Percentiles rank a stretch among this genome's conserved stretches.
Evolutionary conservation across 768 basidiomycete genomes (phyloP).

Genomic region (Trametes cubensis): DNA sequence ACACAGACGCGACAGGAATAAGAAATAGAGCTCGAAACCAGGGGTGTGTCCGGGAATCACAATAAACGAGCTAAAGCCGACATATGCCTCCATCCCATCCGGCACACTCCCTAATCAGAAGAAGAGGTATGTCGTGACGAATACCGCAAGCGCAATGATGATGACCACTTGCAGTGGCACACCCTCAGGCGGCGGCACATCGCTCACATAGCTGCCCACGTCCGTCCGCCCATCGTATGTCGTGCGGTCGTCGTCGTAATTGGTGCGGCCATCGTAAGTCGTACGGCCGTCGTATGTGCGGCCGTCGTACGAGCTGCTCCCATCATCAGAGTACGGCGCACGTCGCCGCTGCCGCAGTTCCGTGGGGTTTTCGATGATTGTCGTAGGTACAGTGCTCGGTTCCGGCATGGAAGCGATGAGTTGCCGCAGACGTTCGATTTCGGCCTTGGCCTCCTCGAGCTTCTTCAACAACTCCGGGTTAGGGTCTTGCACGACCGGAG

Average conservation of each 20-base stretch:
- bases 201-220: slow-evolving; percentile 58
- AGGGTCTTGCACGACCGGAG: slow-evolving; percentile 36
- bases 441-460: slow-evolving; percentile 65
- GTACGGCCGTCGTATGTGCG: slow-evolving; percentile 43
- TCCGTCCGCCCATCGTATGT: slow-evolving; percentile 53
- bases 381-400: slow-evolving; percentile 47
- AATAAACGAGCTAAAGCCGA: neutral
- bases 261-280: slow-evolving; percentile 24
- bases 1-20: slow-evolving; percentile 9
- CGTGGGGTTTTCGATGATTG: slow-evolving; percentile 42
- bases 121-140: slow-evolving; percentile 96
- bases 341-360: slow-evolving; percentile 61
- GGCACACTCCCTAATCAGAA: slow-evolving; percentile 56
- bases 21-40: slow-evolving; percentile 8
- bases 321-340: slow-evolving; percentile 55
- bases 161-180: slow-evolving; percentile 93
- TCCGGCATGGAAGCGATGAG: slow-evolving; percentile 63
- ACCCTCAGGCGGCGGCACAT: slow-evolving; percentile 71
- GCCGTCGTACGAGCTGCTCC: slow-evolving; percentile 42
- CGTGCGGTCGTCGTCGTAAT: slow-evolving; percentile 47
- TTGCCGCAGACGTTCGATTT: slow-evolving; percentile 64
- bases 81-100: neutral
- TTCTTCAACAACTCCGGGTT: slow-evolving; percentile 59
- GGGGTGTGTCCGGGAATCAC: neutral
- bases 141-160: slow-evolving; percentile 87